A percentile compares a stretch with the other conserved stretches of the same genome.
Conservation (phyloP, 2,329 filamentous ascomycete genomes). For the Botryotinia globosa region DNA sequence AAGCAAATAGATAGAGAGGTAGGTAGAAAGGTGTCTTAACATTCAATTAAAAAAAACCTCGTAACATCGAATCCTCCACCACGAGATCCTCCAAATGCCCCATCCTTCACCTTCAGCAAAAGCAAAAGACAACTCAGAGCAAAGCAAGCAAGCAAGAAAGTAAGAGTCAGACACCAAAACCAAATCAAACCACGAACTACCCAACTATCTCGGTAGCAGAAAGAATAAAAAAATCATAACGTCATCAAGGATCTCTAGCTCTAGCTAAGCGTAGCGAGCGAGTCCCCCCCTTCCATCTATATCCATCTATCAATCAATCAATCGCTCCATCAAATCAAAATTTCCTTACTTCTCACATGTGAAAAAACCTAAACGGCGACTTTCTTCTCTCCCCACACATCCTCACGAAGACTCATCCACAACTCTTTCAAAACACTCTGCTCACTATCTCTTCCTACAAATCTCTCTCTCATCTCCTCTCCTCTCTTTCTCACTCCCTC, state of each 20-base stretch:
- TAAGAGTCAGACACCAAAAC: background rate
- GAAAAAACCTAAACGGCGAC: background rate
- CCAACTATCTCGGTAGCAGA: background rate
- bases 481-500: background rate
- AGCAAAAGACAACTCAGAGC: background rate
- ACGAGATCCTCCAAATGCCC: background rate
- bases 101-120: background rate
- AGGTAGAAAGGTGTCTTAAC: background rate
- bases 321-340: background rate
- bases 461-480: background rate
- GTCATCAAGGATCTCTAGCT: constrained; percentile 7
- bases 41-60: constrained; percentile 3
- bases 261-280: constrained; percentile 12
- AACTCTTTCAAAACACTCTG: constrained; percentile 53
- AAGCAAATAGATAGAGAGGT: background rate
- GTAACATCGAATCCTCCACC: background rate
- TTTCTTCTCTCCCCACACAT: constrained; percentile 40
- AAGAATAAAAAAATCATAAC: constrained; percentile 1
- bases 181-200: background rate
- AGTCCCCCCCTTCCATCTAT: background rate
- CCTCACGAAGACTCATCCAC: constrained; percentile 57
- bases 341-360: background rate
- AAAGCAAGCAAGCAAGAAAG: background rate
- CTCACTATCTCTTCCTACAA: constrained; percentile 40
- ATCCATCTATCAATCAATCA: background rate